Evolutionary conservation across 2,329 filamentous ascomycete species (phyloP).

Genomic region (Epichloe brachyelytri): DNA sequence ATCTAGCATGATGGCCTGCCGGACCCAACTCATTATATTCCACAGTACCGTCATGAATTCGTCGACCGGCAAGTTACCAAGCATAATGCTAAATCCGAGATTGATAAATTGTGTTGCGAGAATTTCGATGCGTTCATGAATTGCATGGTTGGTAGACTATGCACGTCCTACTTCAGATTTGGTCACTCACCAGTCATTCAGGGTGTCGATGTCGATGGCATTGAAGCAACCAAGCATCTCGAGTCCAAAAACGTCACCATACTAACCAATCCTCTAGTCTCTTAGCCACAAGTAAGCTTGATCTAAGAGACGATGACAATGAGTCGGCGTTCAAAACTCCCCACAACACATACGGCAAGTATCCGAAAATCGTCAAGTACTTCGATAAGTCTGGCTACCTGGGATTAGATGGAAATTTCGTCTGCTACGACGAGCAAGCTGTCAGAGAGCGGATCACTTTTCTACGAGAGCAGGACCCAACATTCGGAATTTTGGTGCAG

Average conservation of each 20-base stretch:
- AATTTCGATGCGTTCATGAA: neutral
- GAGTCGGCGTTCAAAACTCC: neutral
- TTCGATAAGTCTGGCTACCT: neutral
- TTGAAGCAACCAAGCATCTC: neutral
- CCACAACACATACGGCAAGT: neutral
- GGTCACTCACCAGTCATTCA: neutral
- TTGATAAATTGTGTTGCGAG: neutral
- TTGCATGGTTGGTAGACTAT: neutral
- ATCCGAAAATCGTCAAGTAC: neutral
- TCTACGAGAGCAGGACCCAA: neutral
- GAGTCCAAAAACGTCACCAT: neutral
- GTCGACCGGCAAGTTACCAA: neutral
- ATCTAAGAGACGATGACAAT: neutral
- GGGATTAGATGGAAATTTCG: neutral
- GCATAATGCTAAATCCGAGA: neutral
- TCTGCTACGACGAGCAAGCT: neutral
- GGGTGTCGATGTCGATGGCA: neutral
- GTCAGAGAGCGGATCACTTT: neutral
- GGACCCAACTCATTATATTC: neutral
- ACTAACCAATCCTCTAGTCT: neutral
- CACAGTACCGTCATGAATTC: neutral
- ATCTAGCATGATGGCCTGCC: neutral
- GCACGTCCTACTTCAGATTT: too few relatives aligned
- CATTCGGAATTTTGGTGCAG: neutral
- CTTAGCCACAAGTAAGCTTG: neutral